Base-by-base conservation (phyloP, 192 early-diverging fungal genomes). In the Umbelopsis vinacea region DNA sequence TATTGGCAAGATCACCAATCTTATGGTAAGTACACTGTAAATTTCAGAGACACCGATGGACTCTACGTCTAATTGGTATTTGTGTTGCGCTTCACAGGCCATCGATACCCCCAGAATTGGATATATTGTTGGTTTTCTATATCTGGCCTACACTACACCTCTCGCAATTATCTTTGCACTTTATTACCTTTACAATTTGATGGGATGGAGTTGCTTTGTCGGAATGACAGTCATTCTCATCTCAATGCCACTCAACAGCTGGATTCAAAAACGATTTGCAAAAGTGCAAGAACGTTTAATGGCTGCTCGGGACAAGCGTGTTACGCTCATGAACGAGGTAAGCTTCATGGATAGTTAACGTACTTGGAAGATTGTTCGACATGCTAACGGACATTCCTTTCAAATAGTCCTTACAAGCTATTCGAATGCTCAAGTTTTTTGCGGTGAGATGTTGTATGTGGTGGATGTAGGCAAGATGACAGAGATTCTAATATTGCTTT, bases 391-490 rank as follows among this genome's bases (percentile, higher is more conserved):
- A 0, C 7, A 19, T 26, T 15, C 0, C 7, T 19, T 63, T 8
- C n/a, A n/a, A 29, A 29, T 35, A 63, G 57, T 48, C 73, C 19
- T 79, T 93, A 47, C 63, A 81, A 46, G 75, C 75, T 11, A 95
- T 99, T 43, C 89, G 93, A 22, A 93, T 96, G 68, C 91, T 97
- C 73, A 99, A 98, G 78, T 87, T 97, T 60, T 90, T 93, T 74
- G 91, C 88, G 29, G 57, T 63, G 4, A 63, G 57, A 29, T 29
- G 26, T n/a, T 1, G 6, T 15, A 33, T 63, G 0, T 37, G 6
- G 3, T 37, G 33, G 4, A 29, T 33, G 8, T 19, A 11, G 1
- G 22, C 23, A 26, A 54, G 12, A 1, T 54, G 53, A 1, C 5
- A 4, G 38, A 19, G 1, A 17, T 63, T 37, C 57, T 54, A 11